Evolutionary conservation across 306 rosid genomes (phyloP), one percentile per base, ranked within the genome.

Genomic region (Trifolium pratense): DNA sequence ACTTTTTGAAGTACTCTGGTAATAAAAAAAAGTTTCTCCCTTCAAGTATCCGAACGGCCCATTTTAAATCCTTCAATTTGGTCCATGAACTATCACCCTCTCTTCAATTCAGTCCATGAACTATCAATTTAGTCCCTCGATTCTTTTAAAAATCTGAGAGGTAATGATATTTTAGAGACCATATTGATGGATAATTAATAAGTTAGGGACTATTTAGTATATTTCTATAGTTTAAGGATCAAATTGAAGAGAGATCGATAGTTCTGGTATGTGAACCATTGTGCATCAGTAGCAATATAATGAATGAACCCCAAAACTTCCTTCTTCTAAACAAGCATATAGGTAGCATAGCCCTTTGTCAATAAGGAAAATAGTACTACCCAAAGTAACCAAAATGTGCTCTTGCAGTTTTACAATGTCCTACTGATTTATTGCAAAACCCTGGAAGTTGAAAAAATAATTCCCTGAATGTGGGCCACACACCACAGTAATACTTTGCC

Each of bases 381-480:
- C 5, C 20, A 18, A 62, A 31, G 17, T 42, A 34, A 17, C 49
- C 17, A 63, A 31, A 63, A 39, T 32, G 15, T 66, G 21, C 14
- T 7, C 32, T 16, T 23, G 63, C 15, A 71, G 52, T 32, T 64
- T 70, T 70, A 14, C 77, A 56, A 39, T 49, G 29, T 66, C 58
- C 21, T 64, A 42, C 67, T 34, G 55, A 56, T 46, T 43, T 70
- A 37, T 69, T 63, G 46, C 16, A 57, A 57, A 57, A 26, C 16
- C 16, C 5, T 26, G 42, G 9, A 36, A 36, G 39, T 40, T 39
- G 61, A 18, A 69, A 81, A 66, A 46, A 69, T 59, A 23, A 32
- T 75, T 39, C 46, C 45, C 67, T 20, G 9, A 16, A 58, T 17
- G 74, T 72, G 79, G 81, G 84, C 53, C 86, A 75, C 36, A 73